A percentile compares a stretch with the other conserved stretches of the same genome.
Conservation (phyloP, 1,284 basidiomycete species). For the Coriolopsis trogii region DNA sequence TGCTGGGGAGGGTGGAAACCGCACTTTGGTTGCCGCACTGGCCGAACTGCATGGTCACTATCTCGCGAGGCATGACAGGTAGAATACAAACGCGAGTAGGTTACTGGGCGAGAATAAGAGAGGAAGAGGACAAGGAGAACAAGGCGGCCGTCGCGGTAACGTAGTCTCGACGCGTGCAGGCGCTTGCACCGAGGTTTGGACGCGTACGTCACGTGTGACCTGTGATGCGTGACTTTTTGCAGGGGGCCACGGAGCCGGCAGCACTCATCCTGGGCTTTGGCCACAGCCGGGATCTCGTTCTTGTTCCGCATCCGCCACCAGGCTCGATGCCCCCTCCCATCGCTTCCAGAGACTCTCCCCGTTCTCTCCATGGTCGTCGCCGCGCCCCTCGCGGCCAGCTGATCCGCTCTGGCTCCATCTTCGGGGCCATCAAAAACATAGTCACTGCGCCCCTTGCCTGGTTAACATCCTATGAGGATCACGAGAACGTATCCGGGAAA, state of each 20-base stretch:
- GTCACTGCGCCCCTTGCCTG: conserved; percentile 31
- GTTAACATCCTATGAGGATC: conserved; percentile 28
- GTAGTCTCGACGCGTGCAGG: no score
- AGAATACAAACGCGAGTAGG: neutral
- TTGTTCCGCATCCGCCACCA: conserved; percentile 19
- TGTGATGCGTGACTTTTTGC: conserved; percentile 12
- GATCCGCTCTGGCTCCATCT: conserved; percentile 30
- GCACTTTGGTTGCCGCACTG: conserved; percentile 97
- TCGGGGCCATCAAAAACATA: conserved; percentile 35
- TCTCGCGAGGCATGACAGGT: conserved; percentile 77
- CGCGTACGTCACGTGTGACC: conserved; percentile 19
- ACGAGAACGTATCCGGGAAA: conserved; percentile 29
- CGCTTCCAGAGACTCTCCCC: conserved; percentile 21
- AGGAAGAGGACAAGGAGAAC: conserved; percentile 4
- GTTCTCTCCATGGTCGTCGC: conserved; percentile 22
- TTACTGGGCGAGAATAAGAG: conserved; percentile 3
- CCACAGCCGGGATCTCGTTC: conserved; percentile 13
- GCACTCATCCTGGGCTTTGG: conserved; percentile 7
- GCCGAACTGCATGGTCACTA: conserved; percentile 87
- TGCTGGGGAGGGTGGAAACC: conserved; percentile 29
- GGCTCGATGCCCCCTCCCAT: conserved; percentile 21
- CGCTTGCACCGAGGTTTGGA: no score
- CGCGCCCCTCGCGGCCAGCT: conserved; percentile 22
- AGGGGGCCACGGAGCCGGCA: conserved; percentile 4
- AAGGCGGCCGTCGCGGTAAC: conserved; percentile 4